Evolutionary conservation across 305 asterid genomes (phyloP), one percentile per base, ranked within the genome.

Genomic region (Solanum chacoense): DNA sequence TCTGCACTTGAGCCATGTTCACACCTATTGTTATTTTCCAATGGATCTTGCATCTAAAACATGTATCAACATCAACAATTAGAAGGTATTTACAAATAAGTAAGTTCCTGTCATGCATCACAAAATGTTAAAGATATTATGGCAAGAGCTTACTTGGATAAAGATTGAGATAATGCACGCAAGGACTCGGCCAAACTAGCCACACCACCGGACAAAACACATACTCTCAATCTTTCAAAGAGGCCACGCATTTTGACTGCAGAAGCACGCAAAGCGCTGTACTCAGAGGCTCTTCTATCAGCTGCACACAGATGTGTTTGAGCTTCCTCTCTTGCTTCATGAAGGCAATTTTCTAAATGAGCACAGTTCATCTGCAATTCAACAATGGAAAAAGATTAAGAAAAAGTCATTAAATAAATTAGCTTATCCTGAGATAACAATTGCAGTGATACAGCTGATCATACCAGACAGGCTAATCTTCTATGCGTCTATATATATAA

Each of bases 271-370:
- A 98, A 89, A 87, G 98, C 94, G 34, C 91, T 95, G 87, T 96
- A 96, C 92, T 96, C 95, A 6, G 98, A 94, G 91, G 98, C 99
- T 93, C 95, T 93, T 50, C 98, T 95, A 86, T 96, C 98, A 76
- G 99, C 99, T 28, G 98, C 96, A 91, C 98, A 95, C 37, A 95
- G 98, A 93, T 98, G 94, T 87, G 98, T 96, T 91, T 96, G 99
- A 67, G 99, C 98, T 93, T 98, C 99, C 90, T 98, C 95, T 91
- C 99, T 96, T 55, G 99, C 99, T 91, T 98, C 99, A 74, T 98
- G 99, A 85, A 98, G 94, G 90, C 98, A 98, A 85, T 96, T 98
- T 95, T 98, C 99, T 80, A 98, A 90, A 92, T 98, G 99, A 42
- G 98, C 99, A 90, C 99, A 96, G 88, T 98, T 98, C 99, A 98